These are phyloP conservation scores for Uronychia binucleata DNA, from an alignment of 73 alveolate species.

Conservation along the genomic window DNA sequence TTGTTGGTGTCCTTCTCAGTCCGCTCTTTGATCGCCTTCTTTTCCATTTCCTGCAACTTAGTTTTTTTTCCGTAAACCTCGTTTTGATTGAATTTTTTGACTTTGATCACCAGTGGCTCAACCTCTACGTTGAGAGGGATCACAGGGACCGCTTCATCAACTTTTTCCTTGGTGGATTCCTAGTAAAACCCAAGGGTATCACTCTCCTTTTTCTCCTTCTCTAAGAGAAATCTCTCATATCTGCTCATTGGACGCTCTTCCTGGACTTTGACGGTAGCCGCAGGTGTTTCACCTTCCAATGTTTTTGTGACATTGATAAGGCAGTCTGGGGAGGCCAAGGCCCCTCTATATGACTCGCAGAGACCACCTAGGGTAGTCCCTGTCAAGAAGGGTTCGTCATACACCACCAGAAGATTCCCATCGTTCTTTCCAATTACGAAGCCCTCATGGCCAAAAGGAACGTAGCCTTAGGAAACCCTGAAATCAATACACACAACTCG, in stretches of 20 bases:
- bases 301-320: neutral
- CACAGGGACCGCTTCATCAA: too few species aligned
- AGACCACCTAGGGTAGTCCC: neutral
- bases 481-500: neutral
- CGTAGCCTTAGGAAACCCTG: neutral
- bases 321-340: neutral
- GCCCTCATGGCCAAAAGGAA: neutral
- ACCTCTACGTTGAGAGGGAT: neutral
- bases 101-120: neutral
- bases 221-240: neutral
- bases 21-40: too few species aligned
- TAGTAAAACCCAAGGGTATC: neutral
- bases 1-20: too few species aligned
- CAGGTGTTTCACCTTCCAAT: neutral
- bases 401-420: neutral
- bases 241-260: neutral
- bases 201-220: neutral
- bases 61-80: neutral
- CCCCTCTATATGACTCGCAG: neutral
- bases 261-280: neutral
- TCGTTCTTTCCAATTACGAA: neutral
- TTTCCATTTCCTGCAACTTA: neutral
- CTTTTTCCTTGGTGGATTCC: slow-evolving; percentile 47
- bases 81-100: neutral
- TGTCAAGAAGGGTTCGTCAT: neutral